These are phyloP conservation scores for Escovopsis sp. DNA, from an alignment of 2,329 filamentous ascomycete genomes.

Conservation along the genomic window DNA sequence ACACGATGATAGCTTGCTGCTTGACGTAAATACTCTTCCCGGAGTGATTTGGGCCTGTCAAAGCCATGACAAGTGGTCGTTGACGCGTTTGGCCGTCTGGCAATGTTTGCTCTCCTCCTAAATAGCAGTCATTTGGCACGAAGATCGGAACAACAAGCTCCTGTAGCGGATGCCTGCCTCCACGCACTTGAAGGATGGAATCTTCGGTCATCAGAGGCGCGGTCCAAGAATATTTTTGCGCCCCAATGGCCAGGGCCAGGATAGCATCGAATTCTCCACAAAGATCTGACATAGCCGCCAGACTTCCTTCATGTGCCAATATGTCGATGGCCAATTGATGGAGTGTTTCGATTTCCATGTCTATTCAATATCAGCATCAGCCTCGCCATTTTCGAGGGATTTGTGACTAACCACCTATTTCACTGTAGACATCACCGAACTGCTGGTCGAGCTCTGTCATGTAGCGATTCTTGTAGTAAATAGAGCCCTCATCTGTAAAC, in stretches of 20 bases:
- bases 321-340: constrained; percentile 60
- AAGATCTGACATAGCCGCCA: constrained; percentile 58
- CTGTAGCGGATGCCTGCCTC: constrained; percentile 77
- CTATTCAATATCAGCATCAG: constrained; percentile 29
- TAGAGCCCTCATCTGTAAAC: constrained; percentile 55
- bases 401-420: constrained; percentile 56
- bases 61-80: constrained; percentile 47
- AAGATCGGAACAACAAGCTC: constrained; percentile 70
- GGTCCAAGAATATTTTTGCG: constrained; percentile 56
- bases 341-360: constrained; percentile 79
- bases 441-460: constrained; percentile 71
- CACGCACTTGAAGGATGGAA: constrained; percentile 59
- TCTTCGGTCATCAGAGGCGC: constrained; percentile 54
- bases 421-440: constrained; percentile 72
- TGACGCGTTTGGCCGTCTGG: constrained; percentile 1
- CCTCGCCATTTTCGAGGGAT: too few species aligned
- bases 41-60: constrained; percentile 93
- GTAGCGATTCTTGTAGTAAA: constrained; percentile 74
- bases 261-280: constrained; percentile 81
- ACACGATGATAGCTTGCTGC: constrained; percentile 80
- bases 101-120: constrained; percentile 37
- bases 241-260: constrained; percentile 65
- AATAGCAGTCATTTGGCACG: constrained; percentile 67
- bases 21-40: constrained; percentile 95
- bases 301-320: constrained; percentile 49